Evolutionary conservation across 148 eudicot genomes (phyloP).

Genomic region (Chenopodium album): DNA sequence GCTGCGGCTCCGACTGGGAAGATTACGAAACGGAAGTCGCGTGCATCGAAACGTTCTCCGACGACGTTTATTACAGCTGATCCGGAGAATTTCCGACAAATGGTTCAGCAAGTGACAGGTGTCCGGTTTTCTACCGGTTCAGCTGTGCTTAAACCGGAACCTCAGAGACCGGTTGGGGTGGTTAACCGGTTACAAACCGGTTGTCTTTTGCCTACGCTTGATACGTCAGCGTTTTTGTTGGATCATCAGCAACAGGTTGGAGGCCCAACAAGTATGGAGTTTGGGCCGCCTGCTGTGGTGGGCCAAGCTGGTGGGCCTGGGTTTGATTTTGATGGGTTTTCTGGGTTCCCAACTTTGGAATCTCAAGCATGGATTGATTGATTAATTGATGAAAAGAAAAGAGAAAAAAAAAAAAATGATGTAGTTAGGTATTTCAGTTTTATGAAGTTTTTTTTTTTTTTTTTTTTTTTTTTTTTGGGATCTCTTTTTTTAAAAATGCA

Average conservation of each 20-base stretch:
- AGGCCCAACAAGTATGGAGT: conserved; percentile 14
- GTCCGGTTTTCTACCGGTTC: conserved; percentile 33
- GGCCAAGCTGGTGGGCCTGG: conserved; percentile 31
- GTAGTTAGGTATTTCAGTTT: conserved; percentile 13
- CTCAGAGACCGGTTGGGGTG: conserved; percentile 35
- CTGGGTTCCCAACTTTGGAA: conserved; percentile 78
- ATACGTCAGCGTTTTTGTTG: conserved; percentile 69
- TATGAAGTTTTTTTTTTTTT: not conserved
- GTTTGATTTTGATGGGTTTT: conserved; percentile 54
- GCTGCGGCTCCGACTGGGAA: conserved; percentile 21
- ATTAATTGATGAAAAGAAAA: not conserved
- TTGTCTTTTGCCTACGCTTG: conserved; percentile 60
- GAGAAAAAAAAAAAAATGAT: conserved; percentile 19
- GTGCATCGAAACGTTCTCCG: conserved; percentile 63
- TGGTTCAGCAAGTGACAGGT: conserved; percentile 95
- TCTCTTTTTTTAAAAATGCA: not conserved
- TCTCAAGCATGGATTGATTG: conserved; percentile 41
- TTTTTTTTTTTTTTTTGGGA: not conserved
- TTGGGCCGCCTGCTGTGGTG: conserved; percentile 23
- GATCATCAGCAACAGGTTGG: conserved; percentile 37
- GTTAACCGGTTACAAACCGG: conserved; percentile 38
- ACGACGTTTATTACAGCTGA: conserved; percentile 76
- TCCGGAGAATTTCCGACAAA: conserved; percentile 67
- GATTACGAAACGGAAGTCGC: conserved; percentile 55
- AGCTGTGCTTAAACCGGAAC: conserved; percentile 62